Evolutionary conservation across 768 basidiomycete species (phyloP).

Genomic region (Russula ochroleuca): DNA sequence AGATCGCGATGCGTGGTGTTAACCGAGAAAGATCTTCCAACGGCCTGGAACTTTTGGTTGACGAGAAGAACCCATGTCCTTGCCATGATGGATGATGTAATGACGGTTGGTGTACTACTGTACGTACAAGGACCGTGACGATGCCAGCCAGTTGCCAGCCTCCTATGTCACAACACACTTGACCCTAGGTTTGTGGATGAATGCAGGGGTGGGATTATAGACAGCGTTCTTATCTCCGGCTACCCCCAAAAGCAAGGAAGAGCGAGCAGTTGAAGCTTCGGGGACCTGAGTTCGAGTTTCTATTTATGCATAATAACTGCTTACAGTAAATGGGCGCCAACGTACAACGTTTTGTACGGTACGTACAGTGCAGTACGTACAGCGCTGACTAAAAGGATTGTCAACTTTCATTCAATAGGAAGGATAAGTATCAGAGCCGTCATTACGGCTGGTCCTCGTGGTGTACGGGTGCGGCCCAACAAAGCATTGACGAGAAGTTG

Average conservation of each 20-base stretch:
- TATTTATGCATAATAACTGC: not conserved
- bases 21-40: no score
- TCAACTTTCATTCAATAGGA: not conserved
- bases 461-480: no score
- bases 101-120: no score
- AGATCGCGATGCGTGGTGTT: no score
- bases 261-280: slow-evolving; percentile 2
- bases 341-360: not conserved
- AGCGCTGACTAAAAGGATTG: not conserved
- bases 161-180: no score
- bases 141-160: no score
- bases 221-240: not conserved
- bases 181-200: not conserved
- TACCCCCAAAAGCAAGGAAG: not conserved
- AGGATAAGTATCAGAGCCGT: not conserved
- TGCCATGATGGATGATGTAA: no score
- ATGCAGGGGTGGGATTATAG: not conserved
- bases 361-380: not conserved
- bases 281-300: not conserved
- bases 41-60: no score
- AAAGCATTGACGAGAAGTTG: no score
- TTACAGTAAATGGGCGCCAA: not conserved
- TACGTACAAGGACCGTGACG: no score
- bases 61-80: no score
- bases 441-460: not conserved